Evolutionary conservation across 192 early-diverging fungal species (phyloP).

Genomic region (Umbelopsis ramanniana): DNA sequence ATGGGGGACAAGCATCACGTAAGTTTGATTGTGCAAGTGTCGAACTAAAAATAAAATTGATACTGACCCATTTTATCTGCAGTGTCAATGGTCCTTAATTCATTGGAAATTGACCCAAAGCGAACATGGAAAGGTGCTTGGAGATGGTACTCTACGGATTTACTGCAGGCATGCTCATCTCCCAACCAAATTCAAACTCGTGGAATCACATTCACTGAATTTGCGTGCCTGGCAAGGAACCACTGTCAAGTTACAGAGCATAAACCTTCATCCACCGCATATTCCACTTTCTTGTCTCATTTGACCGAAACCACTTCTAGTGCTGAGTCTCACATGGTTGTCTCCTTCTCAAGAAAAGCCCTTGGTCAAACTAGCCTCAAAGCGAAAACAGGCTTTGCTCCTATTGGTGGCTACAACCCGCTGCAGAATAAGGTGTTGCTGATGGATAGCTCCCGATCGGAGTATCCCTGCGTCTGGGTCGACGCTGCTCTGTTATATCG

Average conservation of each 20-base stretch:
- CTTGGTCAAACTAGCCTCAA: conserved; percentile 59
- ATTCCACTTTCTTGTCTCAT: conserved; percentile 80
- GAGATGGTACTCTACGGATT: conserved; percentile 33
- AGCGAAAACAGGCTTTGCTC: conserved; percentile 58
- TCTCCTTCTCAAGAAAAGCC: conserved; percentile 74
- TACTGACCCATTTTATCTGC: not conserved
- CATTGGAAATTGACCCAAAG: conserved; percentile 40
- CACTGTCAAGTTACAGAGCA: conserved; percentile 77
- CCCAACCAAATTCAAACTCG: not conserved
- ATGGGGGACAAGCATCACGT: conserved; percentile 31
- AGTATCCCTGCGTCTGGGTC: conserved; percentile 88
- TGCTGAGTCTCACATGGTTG: conserved; percentile 80
- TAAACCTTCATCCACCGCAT: conserved; percentile 60
- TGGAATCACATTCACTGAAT: conserved; percentile 36
- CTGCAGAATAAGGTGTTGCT: conserved; percentile 73
- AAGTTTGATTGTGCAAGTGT: not conserved
- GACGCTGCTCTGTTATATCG: conserved; percentile 74
- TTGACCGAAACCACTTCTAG: conserved; percentile 65
- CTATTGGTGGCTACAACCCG: conserved; percentile 81
- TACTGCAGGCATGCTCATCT: conserved; percentile 31
- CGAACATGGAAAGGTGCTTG: conserved; percentile 37
- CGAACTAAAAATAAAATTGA: not conserved
- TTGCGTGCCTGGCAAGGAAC: conserved; percentile 69
- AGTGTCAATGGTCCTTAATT: conserved; percentile 38
- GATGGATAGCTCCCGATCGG: conserved; percentile 86